Base-by-base conservation (phyloP, 805 yeast species). In the Naumovozyma baii region DNA sequence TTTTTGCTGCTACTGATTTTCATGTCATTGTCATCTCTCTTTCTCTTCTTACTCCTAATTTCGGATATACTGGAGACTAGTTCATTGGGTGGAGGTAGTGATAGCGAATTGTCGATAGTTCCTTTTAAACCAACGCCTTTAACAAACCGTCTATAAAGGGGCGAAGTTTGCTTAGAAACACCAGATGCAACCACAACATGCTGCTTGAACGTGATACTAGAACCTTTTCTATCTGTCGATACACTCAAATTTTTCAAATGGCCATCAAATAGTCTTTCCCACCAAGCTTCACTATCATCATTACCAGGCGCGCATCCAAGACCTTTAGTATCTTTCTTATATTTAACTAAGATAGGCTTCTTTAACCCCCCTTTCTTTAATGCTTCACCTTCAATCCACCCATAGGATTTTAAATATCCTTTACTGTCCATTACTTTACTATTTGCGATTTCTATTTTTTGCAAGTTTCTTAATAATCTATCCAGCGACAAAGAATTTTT, bases 231-330 rank as follows among this genome's bases (percentile, higher is more conserved):
- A 15, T 39, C 49, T 13, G 42, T 44, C 16, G 47, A 59, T 5
- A 85, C 84, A 42, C 83, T 86, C 37, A 92, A 59, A 7, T 76
- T 73, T 54, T 85, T 84, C 47, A 90, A 69, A 48, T 87, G 96
- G 1, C 96, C 96, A 61, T 90, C 96, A 64, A 92, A 92, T 34
- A 90, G 68, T 47, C 84, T 72, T 49, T 90, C 98, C 98, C 98
- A 90, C 98, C 98, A 90, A 34, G 85, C 81, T 47, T 84, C 95
- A 13, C 79, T 74, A 48, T 85, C 92, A 38, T 77, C 80, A 8
- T 68, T 65, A 18, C 73, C 71, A 35, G 68, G 64, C 18, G 75
- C 78, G 55, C 82, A 80, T 0, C 98, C 98, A 18, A 90, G 69
- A 8, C 98, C 98, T 55, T 86, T 87, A 42, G 78, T 79, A 55